Base-by-base conservation (phyloP, 352 stramenopile species). In the Pythium graminicola region DNA sequence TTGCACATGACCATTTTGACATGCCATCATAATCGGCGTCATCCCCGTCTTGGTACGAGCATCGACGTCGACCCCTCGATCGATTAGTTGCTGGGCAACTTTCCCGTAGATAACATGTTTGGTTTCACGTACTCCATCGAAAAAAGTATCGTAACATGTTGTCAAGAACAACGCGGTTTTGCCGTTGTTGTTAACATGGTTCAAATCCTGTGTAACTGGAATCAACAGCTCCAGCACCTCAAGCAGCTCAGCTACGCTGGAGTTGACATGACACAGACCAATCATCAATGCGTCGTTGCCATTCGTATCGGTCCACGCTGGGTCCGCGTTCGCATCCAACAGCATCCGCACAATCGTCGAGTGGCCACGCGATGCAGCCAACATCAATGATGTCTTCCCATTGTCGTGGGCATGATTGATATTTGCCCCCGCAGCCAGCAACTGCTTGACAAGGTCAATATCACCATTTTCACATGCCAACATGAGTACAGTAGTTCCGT, bases 211-310 rank as follows among this genome's bases (percentile, higher is more conserved):
- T 17, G 41, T 48, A 14, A 26, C 41, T 3, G 42, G 8, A 4
- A 24, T 27, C 42, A 50, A 35, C 4, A 5, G 41, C 41, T 48
- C 11, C n/a, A n/a, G n/a, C n/a, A n/a, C n/a, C n/a, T n/a, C n/a
- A n/a, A n/a, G n/a, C n/a, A n/a, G n/a, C n/a, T n/a, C n/a, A 7
- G 29, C 29, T 35, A 13, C 7, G 26, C 26, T 16, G 9, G 24
- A n/a, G 6, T 22, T 6, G 5, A 16, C 4, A 5, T 32, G 42
- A 1, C 4, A 4, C 11, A 6, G 16, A 22, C n/a, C 42, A n/a
- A 50, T 23, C 24, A 50, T 35, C 14, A 50, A 16, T 27, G 42
- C 42, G 13, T 50, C 38, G 42, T 50, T 13, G 6, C 42, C 27
- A 26, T 23, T 17, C 8, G 20, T 26, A 19, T 50, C n/a, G 3